Evolutionary conservation across 306 rosid species (phyloP), one percentile per base, ranked within the genome.

Genomic region (Spatholobus suberectus): DNA sequence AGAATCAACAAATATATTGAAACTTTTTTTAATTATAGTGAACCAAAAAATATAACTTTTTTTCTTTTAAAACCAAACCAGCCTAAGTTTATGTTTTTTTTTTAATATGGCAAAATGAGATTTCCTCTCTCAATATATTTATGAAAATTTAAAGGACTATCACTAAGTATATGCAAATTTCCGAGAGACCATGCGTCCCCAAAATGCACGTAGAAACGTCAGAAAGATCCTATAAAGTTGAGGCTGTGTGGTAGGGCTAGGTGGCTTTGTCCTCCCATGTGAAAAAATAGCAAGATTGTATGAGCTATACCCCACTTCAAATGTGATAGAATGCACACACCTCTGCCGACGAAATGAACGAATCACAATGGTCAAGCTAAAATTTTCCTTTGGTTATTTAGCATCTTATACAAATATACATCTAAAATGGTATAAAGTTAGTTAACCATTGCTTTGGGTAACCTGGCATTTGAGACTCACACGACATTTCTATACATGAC

Each of bases 291-390:
- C 3, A 8, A 84, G n/a, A 84, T 58, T 27, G 80, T 55, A 52
- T 59, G 14, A 76, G 55, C 23, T 63, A 37, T 49, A 78, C 83
- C 83, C 87, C 80, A 72, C 80, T 32, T 44, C 78, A 65, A 41
- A 20, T 52, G 55, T 76, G 13, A 32, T 65, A 80, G 69, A 62
- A 27, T 77, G 5, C 62, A 47, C 35, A 11, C 2, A 34, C 73
- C 62, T 80, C 88, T 85, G 85, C 88, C 88, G 88, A 85, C 88
- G 85, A 81, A 81, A 76, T 62, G 3, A 84, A 78, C 76, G 51
- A 72, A 78, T 63, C 76, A 63, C 35, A 72, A 73, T 52, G 37
- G 1, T 15, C 55, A 65, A 66, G 13, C 11, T 26, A 13, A 58
- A 46, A 13, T 35, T 65, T 52, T 35, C 2, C 24, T 23, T 51